These are phyloP conservation scores for Schizophyllum commune DNA, from an alignment of 1,284 basidiomycete species.

Conservation along the genomic window DNA sequence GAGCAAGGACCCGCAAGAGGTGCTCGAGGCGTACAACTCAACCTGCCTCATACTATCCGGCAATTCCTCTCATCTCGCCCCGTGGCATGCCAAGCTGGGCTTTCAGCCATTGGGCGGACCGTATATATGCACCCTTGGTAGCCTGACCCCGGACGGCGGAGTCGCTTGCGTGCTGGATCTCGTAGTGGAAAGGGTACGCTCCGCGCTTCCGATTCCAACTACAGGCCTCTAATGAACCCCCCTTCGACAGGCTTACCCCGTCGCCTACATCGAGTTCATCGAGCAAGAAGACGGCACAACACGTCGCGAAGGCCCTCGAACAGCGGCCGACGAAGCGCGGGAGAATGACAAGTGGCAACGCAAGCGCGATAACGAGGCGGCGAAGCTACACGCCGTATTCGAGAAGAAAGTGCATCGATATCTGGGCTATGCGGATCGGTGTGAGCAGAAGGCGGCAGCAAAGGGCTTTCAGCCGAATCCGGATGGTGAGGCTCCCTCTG, in stretches of 20 bases:
- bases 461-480: conserved; percentile 27
- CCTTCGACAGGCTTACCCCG: conserved; percentile 41
- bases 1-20: conserved; percentile 72
- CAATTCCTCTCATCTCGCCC: conserved; percentile 80
- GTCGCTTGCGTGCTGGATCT: conserved; percentile 72
- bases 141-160: conserved; percentile 81
- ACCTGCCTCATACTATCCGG: conserved; percentile 65
- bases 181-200: conserved; percentile 57
- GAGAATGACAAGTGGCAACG: conserved; percentile 64
- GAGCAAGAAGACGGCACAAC: conserved; percentile 47
- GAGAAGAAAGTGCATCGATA: conserved; percentile 43
- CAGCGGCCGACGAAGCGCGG: conserved; percentile 60
- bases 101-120: conserved; percentile 33
- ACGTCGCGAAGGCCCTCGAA: conserved; percentile 51
- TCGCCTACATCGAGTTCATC: conserved; percentile 58
- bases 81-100: conserved; percentile 86
- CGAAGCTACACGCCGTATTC: conserved; percentile 44
- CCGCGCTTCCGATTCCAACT: conserved; percentile 20
- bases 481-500: conserved; percentile 33
- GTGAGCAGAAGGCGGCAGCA: conserved; percentile 44
- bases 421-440: conserved; percentile 45
- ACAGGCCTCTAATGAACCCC: conserved; percentile 15
- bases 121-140: conserved; percentile 48
- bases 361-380: conserved; percentile 44
- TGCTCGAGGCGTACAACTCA: conserved; percentile 74